These are phyloP conservation scores for Euphorbia peplus DNA, from an alignment of 345 rosid species.

Conservation along the genomic window DNA sequence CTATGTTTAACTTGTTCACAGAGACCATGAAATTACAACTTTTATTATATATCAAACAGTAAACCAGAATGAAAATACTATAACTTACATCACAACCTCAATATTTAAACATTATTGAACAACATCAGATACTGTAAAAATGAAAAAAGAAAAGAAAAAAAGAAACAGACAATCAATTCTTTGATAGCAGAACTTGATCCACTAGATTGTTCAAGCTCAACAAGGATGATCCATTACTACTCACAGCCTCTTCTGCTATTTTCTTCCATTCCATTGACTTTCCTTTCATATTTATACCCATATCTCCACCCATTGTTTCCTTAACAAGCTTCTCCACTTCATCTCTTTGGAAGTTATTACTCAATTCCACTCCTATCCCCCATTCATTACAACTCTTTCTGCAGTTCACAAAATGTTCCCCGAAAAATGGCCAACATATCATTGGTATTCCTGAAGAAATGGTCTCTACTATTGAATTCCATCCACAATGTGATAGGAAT, in stretches of 20 bases:
- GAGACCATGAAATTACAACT: no score
- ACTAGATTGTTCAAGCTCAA: constrained; percentile 12
- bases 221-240: constrained; percentile 3
- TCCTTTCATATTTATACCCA: neutral
- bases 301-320: constrained; percentile 4
- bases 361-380: neutral
- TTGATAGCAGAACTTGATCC: constrained; percentile 8
- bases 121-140: neutral
- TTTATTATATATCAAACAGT: no score
- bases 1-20: no score
- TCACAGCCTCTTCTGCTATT: constrained; percentile 6
- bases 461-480: constrained; percentile 11
- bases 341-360: constrained; percentile 1
- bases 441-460: constrained; percentile 6
- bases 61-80: no score
- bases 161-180: neutral
- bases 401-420: constrained; percentile 16
- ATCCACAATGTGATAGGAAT: constrained; percentile 8
- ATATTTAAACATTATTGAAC: neutral
- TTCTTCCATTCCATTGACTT: constrained; percentile 8
- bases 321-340: constrained; percentile 17
- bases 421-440: constrained; percentile 12
- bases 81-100: neutral
- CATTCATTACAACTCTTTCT: constrained; percentile 17
- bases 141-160: neutral